Percentiles rank a stretch among this genome's conserved stretches.
Conservation (phyloP, 192 early-diverging fungal genomes). For the Umbelopsis isabellina region DNA sequence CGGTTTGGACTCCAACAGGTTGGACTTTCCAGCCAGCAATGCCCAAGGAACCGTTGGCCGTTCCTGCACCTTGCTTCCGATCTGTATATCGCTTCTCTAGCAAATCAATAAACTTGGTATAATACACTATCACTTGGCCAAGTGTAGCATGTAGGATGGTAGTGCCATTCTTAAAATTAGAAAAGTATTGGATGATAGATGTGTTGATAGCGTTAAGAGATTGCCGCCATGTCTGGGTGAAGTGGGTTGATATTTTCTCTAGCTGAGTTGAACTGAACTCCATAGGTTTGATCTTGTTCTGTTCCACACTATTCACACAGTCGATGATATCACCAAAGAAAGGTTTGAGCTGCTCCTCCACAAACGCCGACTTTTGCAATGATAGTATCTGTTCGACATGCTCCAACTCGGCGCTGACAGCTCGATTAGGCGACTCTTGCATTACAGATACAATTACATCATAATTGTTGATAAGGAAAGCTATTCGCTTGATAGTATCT, state of each 20-base stretch:
- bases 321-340: slow-evolving; percentile 81
- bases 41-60: slow-evolving; percentile 8
- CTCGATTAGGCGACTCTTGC: slow-evolving; percentile 55
- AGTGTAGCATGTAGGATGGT: slow-evolving; percentile 88
- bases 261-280: slow-evolving; percentile 56
- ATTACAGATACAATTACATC: slow-evolving; percentile 86
- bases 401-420: slow-evolving; percentile 51
- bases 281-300: slow-evolving; percentile 58
- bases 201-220: slow-evolving; percentile 79
- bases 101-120: slow-evolving; percentile 83
- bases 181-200: slow-evolving; percentile 88
- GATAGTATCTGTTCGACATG: slow-evolving; percentile 67
- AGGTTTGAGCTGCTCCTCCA: slow-evolving; percentile 84
- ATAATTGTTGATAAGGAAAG: slow-evolving; percentile 95
- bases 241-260: slow-evolving; percentile 69
- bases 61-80: slow-evolving; percentile 18
- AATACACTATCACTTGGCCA: slow-evolving; percentile 90
- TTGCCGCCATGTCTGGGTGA: slow-evolving; percentile 81
- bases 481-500: slow-evolving; percentile 68
- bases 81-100: slow-evolving; percentile 76
- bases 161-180: slow-evolving; percentile 95
- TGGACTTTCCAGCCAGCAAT: slow-evolving; percentile 46
- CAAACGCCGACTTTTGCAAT: slow-evolving; percentile 75
- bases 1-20: slow-evolving; percentile 89
- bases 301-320: slow-evolving; percentile 77